Conservation (phyloP, 2,329 filamentous ascomycete species). For the Scedosporium boydii region DNA sequence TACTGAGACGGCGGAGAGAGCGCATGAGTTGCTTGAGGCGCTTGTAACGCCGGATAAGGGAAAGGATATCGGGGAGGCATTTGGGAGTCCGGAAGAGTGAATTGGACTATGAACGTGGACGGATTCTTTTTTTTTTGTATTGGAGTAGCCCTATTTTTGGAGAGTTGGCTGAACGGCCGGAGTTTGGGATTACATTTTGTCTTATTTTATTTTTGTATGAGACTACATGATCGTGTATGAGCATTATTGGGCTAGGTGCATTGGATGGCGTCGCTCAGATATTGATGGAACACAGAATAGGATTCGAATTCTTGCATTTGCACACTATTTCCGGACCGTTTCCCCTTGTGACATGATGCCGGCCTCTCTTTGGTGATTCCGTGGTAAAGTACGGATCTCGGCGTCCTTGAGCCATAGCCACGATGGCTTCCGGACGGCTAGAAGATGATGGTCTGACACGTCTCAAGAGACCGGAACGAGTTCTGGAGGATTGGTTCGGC, state of each 20-base stretch:
- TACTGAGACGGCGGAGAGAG: slow-evolving; percentile 68
- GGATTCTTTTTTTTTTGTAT: neutral
- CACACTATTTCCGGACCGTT: no score
- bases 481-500: no score
- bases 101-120: neutral
- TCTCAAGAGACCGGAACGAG: no score
- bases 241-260: neutral
- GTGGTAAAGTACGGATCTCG: no score
- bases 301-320: no score
- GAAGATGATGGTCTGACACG: no score
- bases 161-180: neutral
- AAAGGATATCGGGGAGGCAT: slow-evolving; percentile 31
- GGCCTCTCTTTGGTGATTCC: no score
- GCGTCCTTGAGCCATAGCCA: no score
- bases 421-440: no score
- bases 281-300: neutral
- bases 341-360: no score
- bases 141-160: neutral
- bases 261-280: neutral
- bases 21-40: slow-evolving; percentile 72
- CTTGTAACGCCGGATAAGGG: slow-evolving; percentile 67
- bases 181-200: neutral
- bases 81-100: slow-evolving; percentile 21
- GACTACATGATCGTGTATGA: neutral
- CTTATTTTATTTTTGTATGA: neutral